Conservation (phyloP, 2,329 filamentous ascomycete species). For the Aspergillus carbonarius region DNA sequence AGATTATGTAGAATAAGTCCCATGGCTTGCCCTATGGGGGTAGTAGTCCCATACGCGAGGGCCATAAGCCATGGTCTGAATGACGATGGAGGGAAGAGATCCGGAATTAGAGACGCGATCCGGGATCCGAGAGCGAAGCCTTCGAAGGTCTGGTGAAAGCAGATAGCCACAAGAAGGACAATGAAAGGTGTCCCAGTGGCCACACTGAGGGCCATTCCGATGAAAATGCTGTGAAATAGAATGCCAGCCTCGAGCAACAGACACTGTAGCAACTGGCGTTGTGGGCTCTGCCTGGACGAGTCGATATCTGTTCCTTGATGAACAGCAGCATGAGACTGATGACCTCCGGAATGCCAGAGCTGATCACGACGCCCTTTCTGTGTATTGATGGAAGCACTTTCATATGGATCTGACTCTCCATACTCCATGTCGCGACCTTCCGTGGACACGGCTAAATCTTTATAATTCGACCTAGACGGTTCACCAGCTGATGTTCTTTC, state of each 20-base stretch:
- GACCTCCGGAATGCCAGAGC: slow-evolving; percentile 15
- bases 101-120: slow-evolving; percentile 71
- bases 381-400: slow-evolving; percentile 16
- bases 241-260: slow-evolving; percentile 79
- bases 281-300: slow-evolving; percentile 54
- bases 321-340: slow-evolving; percentile 12
- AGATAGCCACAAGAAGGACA: slow-evolving; percentile 76
- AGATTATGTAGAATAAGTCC: slow-evolving; percentile 74
- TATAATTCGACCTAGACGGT: background rate
- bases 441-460: slow-evolving; percentile 41
- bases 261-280: slow-evolving; percentile 71
- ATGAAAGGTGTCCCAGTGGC: slow-evolving; percentile 76
- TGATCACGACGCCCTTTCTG: slow-evolving; percentile 10
- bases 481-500: slow-evolving; percentile 18
- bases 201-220: slow-evolving; percentile 82
- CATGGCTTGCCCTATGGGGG: slow-evolving; percentile 79
- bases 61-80: slow-evolving; percentile 72
- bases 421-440: slow-evolving; percentile 59
- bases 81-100: slow-evolving; percentile 66
- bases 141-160: slow-evolving; percentile 86
- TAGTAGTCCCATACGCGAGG: slow-evolving; percentile 66
- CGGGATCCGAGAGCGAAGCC: slow-evolving; percentile 81
- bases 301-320: slow-evolving; percentile 28
- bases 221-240: slow-evolving; percentile 81
- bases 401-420: slow-evolving; percentile 50